Base-by-base conservation (phyloP, 345 rosid species). In the Bruguiera parviflora region DNA sequence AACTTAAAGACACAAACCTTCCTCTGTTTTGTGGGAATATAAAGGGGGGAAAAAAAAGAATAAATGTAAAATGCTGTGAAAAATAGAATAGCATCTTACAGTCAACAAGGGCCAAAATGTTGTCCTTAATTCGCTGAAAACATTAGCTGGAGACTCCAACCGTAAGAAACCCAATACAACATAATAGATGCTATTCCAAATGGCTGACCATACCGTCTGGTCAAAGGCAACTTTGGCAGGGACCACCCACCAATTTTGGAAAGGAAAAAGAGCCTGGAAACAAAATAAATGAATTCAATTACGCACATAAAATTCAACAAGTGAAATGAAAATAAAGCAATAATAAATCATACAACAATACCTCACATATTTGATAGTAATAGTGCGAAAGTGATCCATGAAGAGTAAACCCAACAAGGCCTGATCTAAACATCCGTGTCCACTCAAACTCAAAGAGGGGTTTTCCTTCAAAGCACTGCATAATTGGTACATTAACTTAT, bases 321-420 rank as follows among this genome's bases (percentile, higher is more conserved):
- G 64, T 4, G 1, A 32, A 37, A 65, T 5, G 11, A 59, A 28
- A 43, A 27, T 0, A 39, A 68, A 51, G 53, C 39, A 55, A 68
- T 33, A 10, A 21, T 68, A 63, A 75, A 69, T 46, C 51, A 19
- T 31, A 66, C 2, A 63, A 10, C 2, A 60, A 68, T 67, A 93
- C 97, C 98, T 93, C 97, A 24, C 97, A 93, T 21, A 91, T 79
- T 51, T 91, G 96, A 80, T 93, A 93, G 72, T 91, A 93, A 72
- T 85, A 91, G 76, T 94, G 97, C 77, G 96, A 94, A 61, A 94
- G 87, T 33, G 96, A 94, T 70, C 98, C 98, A 66, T 94, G 98
- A 62, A 94, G 95, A 11, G 92, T 79, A 78, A 94, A 94, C 46
- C 97, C 97, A 67, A 89, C 98, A 73, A 93, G 88, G 62, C 97